Evolutionary conservation across 1,139 yeast genomes (phyloP).

Genomic region (Keqinozyma sinolaborantium): DNA sequence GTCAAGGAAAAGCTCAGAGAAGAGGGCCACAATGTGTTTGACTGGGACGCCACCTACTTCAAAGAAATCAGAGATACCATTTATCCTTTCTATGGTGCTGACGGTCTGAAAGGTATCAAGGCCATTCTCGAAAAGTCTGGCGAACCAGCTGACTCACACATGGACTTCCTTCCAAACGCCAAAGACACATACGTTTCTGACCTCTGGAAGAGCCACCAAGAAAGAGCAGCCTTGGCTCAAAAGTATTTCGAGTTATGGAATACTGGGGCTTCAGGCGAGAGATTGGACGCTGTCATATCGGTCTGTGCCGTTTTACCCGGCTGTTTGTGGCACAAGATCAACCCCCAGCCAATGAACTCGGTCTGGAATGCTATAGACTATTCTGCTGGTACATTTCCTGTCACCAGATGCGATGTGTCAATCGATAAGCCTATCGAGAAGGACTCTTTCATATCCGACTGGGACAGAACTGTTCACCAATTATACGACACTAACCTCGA

Average conservation of each 20-base stretch:
- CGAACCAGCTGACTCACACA: slow-evolving; percentile 11
- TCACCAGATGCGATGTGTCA: slow-evolving; percentile 9
- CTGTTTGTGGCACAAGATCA: slow-evolving; percentile 8
- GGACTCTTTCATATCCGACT: slow-evolving; percentile 6
- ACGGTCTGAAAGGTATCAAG: slow-evolving; percentile 11
- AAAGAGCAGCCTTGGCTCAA: slow-evolving; percentile 8
- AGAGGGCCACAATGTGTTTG: slow-evolving; percentile 8
- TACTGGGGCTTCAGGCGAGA: slow-evolving; percentile 2
- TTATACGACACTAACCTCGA: slow-evolving; percentile 6
- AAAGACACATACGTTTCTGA: slow-evolving; percentile 9
- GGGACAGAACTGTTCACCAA: slow-evolving; percentile 8
- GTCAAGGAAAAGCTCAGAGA: slow-evolving; percentile 4
- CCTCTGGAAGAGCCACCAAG: slow-evolving; percentile 10
- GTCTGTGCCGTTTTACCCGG: slow-evolving; percentile 11
- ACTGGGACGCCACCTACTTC: slow-evolving; percentile 9
- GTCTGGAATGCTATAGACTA: slow-evolving; percentile 13
- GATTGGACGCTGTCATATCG: slow-evolving; percentile 9
- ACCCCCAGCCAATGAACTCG: slow-evolving; percentile 11
- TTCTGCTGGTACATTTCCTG: slow-evolving; percentile 11
- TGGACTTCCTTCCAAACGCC: slow-evolving; percentile 3
- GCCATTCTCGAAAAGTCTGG: slow-evolving; percentile 6
- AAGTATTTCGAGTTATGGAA: slow-evolving; percentile 9
- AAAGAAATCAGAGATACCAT: slow-evolving; percentile 10
- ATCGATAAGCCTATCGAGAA: slow-evolving; percentile 6
- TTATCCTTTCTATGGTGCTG: slow-evolving; percentile 11